These are phyloP conservation scores for Dendrobium officinale DNA, from an alignment of 106 monocot genomes.

Conservation along the genomic window DNA sequence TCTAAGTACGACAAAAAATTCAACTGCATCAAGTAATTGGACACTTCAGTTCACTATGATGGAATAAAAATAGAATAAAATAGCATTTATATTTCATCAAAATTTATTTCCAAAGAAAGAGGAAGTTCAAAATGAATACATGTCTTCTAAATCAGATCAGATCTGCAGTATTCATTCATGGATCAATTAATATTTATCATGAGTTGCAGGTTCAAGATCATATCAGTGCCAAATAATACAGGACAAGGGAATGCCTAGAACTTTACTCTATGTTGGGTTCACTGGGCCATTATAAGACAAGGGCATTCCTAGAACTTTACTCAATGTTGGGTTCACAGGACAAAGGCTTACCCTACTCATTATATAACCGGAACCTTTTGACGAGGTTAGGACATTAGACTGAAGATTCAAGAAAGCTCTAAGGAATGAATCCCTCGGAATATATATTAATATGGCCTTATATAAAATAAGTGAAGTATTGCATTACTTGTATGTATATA, in stretches of 20 bases:
- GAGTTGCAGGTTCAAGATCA: constrained; percentile 10
- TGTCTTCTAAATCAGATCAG: background rate
- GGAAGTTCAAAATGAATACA: background rate
- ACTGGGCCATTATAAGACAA: too few species aligned
- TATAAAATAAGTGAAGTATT: too few species aligned
- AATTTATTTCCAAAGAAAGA: background rate
- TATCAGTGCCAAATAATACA: constrained; percentile 13
- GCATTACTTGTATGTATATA: too few species aligned
- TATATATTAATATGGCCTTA: too few species aligned
- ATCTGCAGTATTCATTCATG: background rate
- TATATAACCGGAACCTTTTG: too few species aligned
- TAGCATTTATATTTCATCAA: background rate
- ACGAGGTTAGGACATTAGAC: too few species aligned
- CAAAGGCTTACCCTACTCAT: too few species aligned
- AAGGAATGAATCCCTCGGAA: too few species aligned
- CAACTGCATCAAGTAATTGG: background rate
- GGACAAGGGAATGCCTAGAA: constrained; percentile 8
- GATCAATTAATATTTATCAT: constrained; percentile 1
- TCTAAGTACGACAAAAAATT: background rate
- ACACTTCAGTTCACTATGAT: background rate
- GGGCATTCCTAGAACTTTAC: too few species aligned
- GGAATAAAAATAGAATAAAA: background rate
- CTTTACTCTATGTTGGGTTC: background rate
- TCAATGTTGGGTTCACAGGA: too few species aligned
- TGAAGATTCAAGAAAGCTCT: too few species aligned